Conservation (phyloP, 257 asterid genomes). For the Osmanthus fragrans region DNA sequence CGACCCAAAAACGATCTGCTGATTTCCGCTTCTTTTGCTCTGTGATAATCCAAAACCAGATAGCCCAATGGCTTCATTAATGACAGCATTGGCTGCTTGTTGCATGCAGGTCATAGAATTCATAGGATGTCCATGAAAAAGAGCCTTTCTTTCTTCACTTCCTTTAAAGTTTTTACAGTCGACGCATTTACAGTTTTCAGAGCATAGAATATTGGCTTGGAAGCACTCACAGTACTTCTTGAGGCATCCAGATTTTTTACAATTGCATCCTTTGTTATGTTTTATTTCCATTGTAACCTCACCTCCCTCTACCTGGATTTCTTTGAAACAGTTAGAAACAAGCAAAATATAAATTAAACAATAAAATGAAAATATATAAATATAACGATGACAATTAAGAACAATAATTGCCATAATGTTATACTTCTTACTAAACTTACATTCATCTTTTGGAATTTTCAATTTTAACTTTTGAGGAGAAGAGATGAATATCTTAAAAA, state of each 20-base stretch:
- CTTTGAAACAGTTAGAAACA: slow-evolving; percentile 20
- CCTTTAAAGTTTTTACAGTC: slow-evolving; percentile 75
- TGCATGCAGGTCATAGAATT: slow-evolving; percentile 34
- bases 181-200: slow-evolving; percentile 70
- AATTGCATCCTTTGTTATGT: slow-evolving; percentile 72
- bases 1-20: slow-evolving; percentile 31
- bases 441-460: background rate
- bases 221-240: slow-evolving; percentile 87
- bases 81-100: slow-evolving; percentile 51
- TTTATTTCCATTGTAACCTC: slow-evolving; percentile 18
- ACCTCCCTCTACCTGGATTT: slow-evolving; percentile 47
- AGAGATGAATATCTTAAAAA: background rate
- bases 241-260: slow-evolving; percentile 74
- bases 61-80: slow-evolving; percentile 39
- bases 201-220: slow-evolving; percentile 71
- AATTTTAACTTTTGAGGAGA: background rate
- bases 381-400: background rate
- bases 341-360: slow-evolving; percentile 1
- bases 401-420: background rate
- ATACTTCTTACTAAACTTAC: background rate
- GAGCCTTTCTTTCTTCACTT: slow-evolving; percentile 57
- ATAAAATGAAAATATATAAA: background rate
- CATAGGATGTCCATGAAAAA: slow-evolving; percentile 39
- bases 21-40: slow-evolving; percentile 39
- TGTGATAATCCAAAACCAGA: slow-evolving; percentile 35